A percentile compares a stretch with the other conserved stretches of the same genome.
Evolutionary conservation across 345 rosid genomes (phyloP).

Genomic region (Crucihimalaya himalaica): DNA sequence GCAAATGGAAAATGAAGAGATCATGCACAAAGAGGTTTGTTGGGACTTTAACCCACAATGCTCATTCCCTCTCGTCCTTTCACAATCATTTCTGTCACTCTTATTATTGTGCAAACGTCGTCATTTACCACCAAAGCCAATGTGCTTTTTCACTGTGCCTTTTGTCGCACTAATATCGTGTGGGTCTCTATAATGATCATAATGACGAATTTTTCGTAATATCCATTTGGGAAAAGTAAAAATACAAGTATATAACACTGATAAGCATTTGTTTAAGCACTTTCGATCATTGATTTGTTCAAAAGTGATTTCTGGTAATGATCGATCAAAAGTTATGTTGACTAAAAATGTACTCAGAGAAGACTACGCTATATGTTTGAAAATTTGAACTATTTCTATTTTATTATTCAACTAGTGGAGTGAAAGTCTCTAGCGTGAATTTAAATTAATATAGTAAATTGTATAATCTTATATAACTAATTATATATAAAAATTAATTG

Average conservation of each 20-base stretch:
- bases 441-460: no score
- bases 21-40: constrained; percentile 9
- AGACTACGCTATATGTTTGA: not conserved
- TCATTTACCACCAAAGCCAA: constrained; percentile 29
- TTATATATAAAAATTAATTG: no score
- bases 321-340: not conserved
- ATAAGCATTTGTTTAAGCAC: not conserved
- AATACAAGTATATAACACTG: not conserved
- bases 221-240: not conserved
- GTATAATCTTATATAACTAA: no score
- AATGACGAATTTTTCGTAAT: not conserved
- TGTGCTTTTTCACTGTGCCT: constrained; percentile 33
- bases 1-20: constrained; percentile 21
- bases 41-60: constrained; percentile 15
- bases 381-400: not conserved
- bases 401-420: no score
- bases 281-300: not conserved
- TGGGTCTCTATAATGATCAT: constrained; percentile 9
- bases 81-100: constrained; percentile 10
- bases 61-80: constrained; percentile 5
- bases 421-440: no score
- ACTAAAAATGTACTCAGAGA: not conserved
- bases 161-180: constrained; percentile 27
- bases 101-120: constrained; percentile 34
- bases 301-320: not conserved